Evolutionary conservation across 306 rosid genomes (phyloP), one percentile per base, ranked within the genome.

Genomic region (Mimosa bimucronata): DNA sequence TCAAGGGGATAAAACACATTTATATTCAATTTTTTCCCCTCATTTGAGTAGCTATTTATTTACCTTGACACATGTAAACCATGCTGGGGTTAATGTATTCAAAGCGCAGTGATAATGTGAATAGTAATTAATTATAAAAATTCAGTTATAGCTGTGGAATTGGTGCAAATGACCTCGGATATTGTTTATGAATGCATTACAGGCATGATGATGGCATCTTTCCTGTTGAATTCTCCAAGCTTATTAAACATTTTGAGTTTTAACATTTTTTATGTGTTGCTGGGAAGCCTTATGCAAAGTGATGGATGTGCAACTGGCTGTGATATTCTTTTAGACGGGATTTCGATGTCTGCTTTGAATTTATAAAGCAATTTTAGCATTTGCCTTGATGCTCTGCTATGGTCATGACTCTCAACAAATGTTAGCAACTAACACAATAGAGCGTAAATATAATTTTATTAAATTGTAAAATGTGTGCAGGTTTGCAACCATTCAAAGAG

Each of bases 311-410:
- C 50, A 67, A 21, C 52, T 21, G 19, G 40, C 37, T 0, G 2
- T 46, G 34, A 18, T 34, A 23, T 50, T 72, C 28, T 72, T 46
- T 52, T 21, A 52, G 65, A 66, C 26, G 19, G 52, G 18, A 67
- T 66, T 44, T 12, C 62, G 53, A 34, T 37, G 53, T 34, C 76
- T 78, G 44, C 42, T 78, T 53, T 42, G 16, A 73, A 19, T 55
- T 68, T 28, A 9, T 66, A 30, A 38, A 30, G 18, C 25, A 25
- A 18, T 41, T 68, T 52, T 58, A 48, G 45, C 64, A 31, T 71
- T 71, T 79, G 38, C 11, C 71, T 45, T 34, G 38, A 34, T 34
- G 38, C 38, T 34, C 38, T 34, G 38, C 38, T 34, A 34, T 34
- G 38, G 38, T 34, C 38, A 34, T 34, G 38, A 34, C 38, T 34